Percentiles rank a stretch among this genome's conserved stretches.
Evolutionary conservation across 176 grass and related monocot genomes (phyloP).

Genomic region (Dendrocalamus sinicus): DNA sequence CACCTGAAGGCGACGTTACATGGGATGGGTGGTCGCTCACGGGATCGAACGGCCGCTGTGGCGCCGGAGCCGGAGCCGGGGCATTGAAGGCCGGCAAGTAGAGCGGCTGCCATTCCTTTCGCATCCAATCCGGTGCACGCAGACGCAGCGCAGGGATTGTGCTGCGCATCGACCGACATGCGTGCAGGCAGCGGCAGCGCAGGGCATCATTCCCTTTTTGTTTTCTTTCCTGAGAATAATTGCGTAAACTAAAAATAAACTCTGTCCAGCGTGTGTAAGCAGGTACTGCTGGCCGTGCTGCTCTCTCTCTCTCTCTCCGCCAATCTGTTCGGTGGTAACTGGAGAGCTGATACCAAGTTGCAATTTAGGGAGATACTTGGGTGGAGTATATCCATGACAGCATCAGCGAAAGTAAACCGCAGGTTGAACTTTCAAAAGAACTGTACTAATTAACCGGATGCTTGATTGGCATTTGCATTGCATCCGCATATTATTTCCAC

Average conservation of each 20-base stretch:
- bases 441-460: not conserved
- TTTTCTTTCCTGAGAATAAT: constrained; percentile 2
- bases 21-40: not conserved
- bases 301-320: not conserved
- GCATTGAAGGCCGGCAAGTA: not conserved
- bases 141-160: not conserved
- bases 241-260: not conserved
- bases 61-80: not conserved
- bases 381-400: no score
- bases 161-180: constrained; percentile 1
- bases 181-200: not conserved
- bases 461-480: not conserved
- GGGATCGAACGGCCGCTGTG: not conserved
- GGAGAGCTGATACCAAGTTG: not conserved
- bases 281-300: not conserved
- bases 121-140: not conserved
- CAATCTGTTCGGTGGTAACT: not conserved
- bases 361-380: no score
- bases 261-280: not conserved
- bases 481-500: not conserved
- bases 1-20: constrained; percentile 45
- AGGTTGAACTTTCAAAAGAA: not conserved
- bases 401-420: not conserved
- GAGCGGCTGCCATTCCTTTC: not conserved
- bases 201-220: not conserved